A percentile compares a stretch with the other conserved stretches of the same genome.
Evolutionary conservation across 257 asterid species (phyloP).

Genomic region (Cruciata laevipes): DNA sequence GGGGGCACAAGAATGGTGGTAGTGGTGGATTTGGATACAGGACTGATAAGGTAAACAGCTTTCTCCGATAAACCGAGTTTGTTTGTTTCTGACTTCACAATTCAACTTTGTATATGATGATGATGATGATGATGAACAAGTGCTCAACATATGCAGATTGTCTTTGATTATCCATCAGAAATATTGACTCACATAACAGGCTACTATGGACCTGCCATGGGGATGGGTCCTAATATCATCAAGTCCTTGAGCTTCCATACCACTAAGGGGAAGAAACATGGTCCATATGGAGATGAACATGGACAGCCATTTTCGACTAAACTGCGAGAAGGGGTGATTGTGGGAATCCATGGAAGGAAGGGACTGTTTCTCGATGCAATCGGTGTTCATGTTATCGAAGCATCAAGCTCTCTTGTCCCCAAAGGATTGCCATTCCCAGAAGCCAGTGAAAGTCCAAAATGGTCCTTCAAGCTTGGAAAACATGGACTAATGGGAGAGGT

Average conservation of each 20-base stretch:
- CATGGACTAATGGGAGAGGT: slow-evolving; percentile 49
- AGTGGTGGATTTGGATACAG: slow-evolving; percentile 55
- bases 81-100: too few relatives aligned
- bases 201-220: slow-evolving; percentile 52
- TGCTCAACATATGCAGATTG: slow-evolving; percentile 33
- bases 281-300: slow-evolving; percentile 76
- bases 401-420: slow-evolving; percentile 24
- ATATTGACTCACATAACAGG: slow-evolving; percentile 69
- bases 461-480: slow-evolving; percentile 41
- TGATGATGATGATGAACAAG: not conserved
- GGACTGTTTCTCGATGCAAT: slow-evolving; percentile 71
- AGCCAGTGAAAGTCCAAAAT: slow-evolving; percentile 30
- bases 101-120: too few relatives aligned
- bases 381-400: slow-evolving; percentile 55
- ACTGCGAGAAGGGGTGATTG: slow-evolving; percentile 44
- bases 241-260: slow-evolving; percentile 75
- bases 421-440: slow-evolving; percentile 14
- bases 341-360: slow-evolving; percentile 74
- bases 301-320: slow-evolving; percentile 58
- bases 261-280: slow-evolving; percentile 46
- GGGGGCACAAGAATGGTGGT: slow-evolving; percentile 84
- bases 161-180: slow-evolving; percentile 63
- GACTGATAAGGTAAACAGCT: slow-evolving; percentile 43
- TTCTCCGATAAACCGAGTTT: not conserved
- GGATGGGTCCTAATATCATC: slow-evolving; percentile 66